These are phyloP conservation scores for Candida multigemmis DNA, from an alignment of 805 yeast species.

Conservation along the genomic window DNA sequence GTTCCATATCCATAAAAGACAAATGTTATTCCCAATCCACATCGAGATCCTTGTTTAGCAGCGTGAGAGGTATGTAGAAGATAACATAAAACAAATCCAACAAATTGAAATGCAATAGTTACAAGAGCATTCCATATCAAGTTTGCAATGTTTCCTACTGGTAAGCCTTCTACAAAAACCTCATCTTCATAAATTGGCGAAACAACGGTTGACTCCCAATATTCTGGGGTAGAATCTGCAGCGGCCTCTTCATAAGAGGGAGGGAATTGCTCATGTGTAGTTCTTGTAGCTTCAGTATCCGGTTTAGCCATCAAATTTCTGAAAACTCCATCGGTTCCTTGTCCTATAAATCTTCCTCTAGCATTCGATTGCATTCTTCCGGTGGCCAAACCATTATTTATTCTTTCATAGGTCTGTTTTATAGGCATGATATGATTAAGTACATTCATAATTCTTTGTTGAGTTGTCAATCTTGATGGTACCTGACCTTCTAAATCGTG, in stretches of 20 bases:
- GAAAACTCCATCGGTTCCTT: conserved; percentile 80
- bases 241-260: conserved; percentile 96
- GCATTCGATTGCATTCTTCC: conserved; percentile 33
- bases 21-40: conserved; percentile 83
- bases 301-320: conserved; percentile 90
- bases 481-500: conserved; percentile 18
- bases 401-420: conserved; percentile 32
- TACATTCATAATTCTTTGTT: conserved; percentile 21
- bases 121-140: conserved; percentile 86
- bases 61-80: conserved; percentile 94
- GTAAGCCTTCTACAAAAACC: conserved; percentile 88
- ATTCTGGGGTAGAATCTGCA: conserved; percentile 89
- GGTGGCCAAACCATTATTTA: conserved; percentile 30
- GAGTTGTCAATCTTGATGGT: conserved; percentile 12
- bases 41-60: conserved; percentile 88
- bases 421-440: conserved; percentile 26
- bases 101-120: conserved; percentile 84
- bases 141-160: conserved; percentile 87
- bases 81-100: conserved; percentile 87
- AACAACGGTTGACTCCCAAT: conserved; percentile 87
- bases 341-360: conserved; percentile 38
- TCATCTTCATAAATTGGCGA: conserved; percentile 80
- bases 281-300: conserved; percentile 32
- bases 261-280: conserved; percentile 44
- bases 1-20: conserved; percentile 48